Evolutionary conservation across 2,329 filamentous ascomycete genomes (phyloP), one percentile per base, ranked within the genome.

Genomic region (Penicillium sp.): DNA sequence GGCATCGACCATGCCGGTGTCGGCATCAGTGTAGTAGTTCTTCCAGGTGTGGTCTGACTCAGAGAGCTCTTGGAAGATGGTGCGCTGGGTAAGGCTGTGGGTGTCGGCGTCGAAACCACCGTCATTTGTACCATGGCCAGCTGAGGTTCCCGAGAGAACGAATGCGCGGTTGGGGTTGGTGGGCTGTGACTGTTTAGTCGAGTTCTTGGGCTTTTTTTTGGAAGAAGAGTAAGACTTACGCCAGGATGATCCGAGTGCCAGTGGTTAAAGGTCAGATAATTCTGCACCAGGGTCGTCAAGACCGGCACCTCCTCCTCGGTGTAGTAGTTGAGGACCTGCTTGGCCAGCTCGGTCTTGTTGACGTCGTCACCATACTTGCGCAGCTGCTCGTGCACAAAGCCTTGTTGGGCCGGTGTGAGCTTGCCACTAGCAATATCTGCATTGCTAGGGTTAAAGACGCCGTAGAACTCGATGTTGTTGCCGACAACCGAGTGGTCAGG

Each of bases 321-420:
- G 54, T 78, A 78, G 54, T 77, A 78, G 65, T 75, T 71, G 59
- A 78, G 69, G 37, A 76, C 74, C 60, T 77, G 69, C 37, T 66
- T 68, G 3, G 64, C 64, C n/a, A 69, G 58, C n/a, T 62, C 49
- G 37, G 69, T 67, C 44, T 62, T 61, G 40, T 63, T 57, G 46
- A 63, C 66, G 42, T 68, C 64, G 27, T 52, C 49, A 6, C 63
- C 61, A 55, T 77, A 74, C 10, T 59, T 44, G 4, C 66, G 65
- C 24, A 75, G 48, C 60, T 77, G 74, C 61, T 75, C 73, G 24
- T 73, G 63, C n/a, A 76, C 64, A 56, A 77, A 78, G 27, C 75
- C 74, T 43, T 69, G 52, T 45, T 70, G 69, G 13, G 50, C 56
- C 2, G 70, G 60, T 9, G 50, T 59, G 39, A 73, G 51, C 41